Percentiles rank a stretch among this genome's conserved stretches.
These are phyloP conservation scores for Begonia peltatifolia DNA, from an alignment of 306 rosid species.

Conservation along the genomic window DNA sequence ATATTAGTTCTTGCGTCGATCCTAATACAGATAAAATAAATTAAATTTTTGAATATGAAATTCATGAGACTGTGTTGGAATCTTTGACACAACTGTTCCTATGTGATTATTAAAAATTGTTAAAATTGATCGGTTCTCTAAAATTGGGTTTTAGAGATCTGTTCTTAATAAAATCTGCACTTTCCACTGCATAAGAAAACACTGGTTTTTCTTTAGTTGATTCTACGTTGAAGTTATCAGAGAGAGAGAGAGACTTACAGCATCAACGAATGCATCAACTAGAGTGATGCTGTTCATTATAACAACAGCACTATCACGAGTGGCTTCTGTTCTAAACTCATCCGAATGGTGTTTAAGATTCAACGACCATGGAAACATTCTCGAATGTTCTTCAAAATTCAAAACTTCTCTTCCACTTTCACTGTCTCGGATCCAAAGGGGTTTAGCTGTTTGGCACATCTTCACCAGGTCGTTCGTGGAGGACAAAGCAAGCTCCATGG, in stretches of 20 bases:
- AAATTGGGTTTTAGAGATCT: too few relatives aligned
- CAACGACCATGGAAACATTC: conserved; percentile 50
- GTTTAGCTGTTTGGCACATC: conserved; percentile 48
- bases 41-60: too few relatives aligned
- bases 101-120: too few relatives aligned
- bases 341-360: conserved; percentile 31
- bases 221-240: too few relatives aligned
- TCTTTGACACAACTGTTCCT: too few relatives aligned
- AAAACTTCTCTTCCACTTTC: conserved; percentile 53
- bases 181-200: too few relatives aligned
- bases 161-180: too few relatives aligned
- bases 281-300: conserved; percentile 92
- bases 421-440: conserved; percentile 50
- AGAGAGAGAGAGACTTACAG: conserved; percentile 27
- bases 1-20: too few relatives aligned
- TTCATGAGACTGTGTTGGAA: too few relatives aligned
- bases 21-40: too few relatives aligned
- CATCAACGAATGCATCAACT: conserved; percentile 83
- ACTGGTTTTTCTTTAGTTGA: too few relatives aligned
- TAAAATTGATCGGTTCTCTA: too few relatives aligned
- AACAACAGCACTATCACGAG: conserved; percentile 59
- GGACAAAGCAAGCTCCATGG: conserved; percentile 54
- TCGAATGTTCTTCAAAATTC: conserved; percentile 53
- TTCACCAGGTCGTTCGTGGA: conserved; percentile 51
- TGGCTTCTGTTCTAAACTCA: conserved; percentile 62